Evolutionary conservation across 73 alveolate species (phyloP).

Genomic region (Paramecium primaurelia): DNA sequence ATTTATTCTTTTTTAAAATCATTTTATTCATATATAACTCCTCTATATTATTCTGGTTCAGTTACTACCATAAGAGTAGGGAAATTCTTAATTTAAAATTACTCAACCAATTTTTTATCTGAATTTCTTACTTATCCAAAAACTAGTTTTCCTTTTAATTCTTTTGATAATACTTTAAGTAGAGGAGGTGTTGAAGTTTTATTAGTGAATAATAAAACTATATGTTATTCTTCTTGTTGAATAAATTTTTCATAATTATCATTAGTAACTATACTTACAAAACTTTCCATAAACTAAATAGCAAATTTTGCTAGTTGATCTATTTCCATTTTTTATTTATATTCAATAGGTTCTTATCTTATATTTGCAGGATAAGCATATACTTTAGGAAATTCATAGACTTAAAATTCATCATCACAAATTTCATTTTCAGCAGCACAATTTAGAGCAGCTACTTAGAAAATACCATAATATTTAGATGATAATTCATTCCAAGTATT

Average conservation of each 20-base stretch:
- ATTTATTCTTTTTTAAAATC: slow-evolving; percentile 86
- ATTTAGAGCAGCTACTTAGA: slow-evolving; percentile 94
- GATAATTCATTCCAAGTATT: slow-evolving; percentile 87
- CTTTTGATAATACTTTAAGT: slow-evolving; percentile 89
- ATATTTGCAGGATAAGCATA: slow-evolving; percentile 85
- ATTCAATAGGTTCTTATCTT: slow-evolving; percentile 78
- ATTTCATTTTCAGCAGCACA: slow-evolving; percentile 96
- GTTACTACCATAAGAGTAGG: slow-evolving; percentile 92
- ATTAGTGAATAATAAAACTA: slow-evolving; percentile 90
- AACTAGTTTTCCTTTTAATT: slow-evolving; percentile 80
- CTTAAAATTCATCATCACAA: slow-evolving; percentile 95
- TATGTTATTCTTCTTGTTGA: slow-evolving; percentile 75
- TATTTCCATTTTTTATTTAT: slow-evolving; percentile 77
- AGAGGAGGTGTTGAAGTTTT: slow-evolving; percentile 95
- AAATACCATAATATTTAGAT: slow-evolving; percentile 91
- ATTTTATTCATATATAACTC: slow-evolving; percentile 73
- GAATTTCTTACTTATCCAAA: slow-evolving; percentile 93
- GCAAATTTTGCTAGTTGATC: slow-evolving; percentile 86
- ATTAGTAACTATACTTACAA: slow-evolving; percentile 88
- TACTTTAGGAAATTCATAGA: slow-evolving; percentile 80
- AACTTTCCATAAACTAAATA: slow-evolving; percentile 85
- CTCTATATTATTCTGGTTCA: slow-evolving; percentile 71
- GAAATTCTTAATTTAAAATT: slow-evolving; percentile 75
- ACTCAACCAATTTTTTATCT: slow-evolving; percentile 73
- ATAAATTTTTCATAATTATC: slow-evolving; percentile 88